These are phyloP conservation scores for Russula ochroleuca DNA, from an alignment of 768 basidiomycete genomes.

Conservation along the genomic window DNA sequence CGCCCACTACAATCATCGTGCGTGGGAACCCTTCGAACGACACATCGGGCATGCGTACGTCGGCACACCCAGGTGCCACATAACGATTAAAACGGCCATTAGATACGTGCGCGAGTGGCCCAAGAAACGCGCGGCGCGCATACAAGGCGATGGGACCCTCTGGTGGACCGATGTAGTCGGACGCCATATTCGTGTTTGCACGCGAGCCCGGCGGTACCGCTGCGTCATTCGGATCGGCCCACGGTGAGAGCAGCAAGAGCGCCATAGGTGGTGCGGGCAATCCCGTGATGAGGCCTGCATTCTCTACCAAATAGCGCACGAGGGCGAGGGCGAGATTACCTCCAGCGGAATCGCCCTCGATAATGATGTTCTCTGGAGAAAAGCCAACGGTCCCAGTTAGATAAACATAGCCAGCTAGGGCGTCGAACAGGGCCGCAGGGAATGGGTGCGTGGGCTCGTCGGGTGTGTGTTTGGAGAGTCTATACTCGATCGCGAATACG, in stretches of 20 bases:
- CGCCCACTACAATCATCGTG: slow-evolving; percentile 35
- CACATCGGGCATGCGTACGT: slow-evolving; percentile 26
- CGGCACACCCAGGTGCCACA: slow-evolving; percentile 10
- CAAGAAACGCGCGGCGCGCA: slow-evolving; percentile 19
- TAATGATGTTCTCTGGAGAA: slow-evolving; percentile 53
- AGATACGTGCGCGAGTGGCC: slow-evolving; percentile 15
- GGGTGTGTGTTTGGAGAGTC: slow-evolving; percentile 48
- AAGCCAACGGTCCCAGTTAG: slow-evolving; percentile 57
- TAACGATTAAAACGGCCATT: slow-evolving; percentile 10
- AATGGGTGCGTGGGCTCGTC: slow-evolving; percentile 51
- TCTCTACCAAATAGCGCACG: slow-evolving; percentile 50
- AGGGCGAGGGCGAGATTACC: slow-evolving; percentile 66
- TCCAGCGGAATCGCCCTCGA: slow-evolving; percentile 75
- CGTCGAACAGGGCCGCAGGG: slow-evolving; percentile 71
- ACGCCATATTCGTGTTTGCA: slow-evolving; percentile 14
- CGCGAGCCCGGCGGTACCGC: slow-evolving; percentile 12
- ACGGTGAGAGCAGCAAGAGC: slow-evolving; percentile 18
- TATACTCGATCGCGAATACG: slow-evolving; percentile 65
- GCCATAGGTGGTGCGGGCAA: slow-evolving; percentile 8
- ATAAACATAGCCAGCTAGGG: slow-evolving; percentile 68
- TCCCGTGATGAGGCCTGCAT: not conserved
- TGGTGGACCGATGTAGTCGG: slow-evolving; percentile 16
- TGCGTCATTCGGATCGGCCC: slow-evolving; percentile 17
- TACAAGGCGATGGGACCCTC: slow-evolving; percentile 11
- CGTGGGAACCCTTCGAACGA: slow-evolving; percentile 35